Evolutionary conservation across 345 rosid genomes (phyloP), one percentile per base, ranked within the genome.

Genomic region (Angophora floribunda): DNA sequence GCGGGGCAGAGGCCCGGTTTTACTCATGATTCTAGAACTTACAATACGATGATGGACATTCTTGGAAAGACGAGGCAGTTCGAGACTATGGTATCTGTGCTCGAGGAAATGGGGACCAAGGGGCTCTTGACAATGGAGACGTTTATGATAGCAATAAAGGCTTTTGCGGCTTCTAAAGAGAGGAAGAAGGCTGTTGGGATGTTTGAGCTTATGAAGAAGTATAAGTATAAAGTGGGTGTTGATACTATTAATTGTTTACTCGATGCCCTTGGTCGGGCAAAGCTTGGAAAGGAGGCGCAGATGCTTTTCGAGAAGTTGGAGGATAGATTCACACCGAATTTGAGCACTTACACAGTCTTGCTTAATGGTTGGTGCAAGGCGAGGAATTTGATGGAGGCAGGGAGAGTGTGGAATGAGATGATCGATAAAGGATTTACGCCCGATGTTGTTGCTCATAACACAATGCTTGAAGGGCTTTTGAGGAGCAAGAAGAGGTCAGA

Each of bases 141-240:
- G 4, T 97, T 96, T 92, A 89, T 88, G 80, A 96, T 95, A 49
- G 95, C 96, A 6, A 95, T 96, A 80, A 94, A 93, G 87, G 97
- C 96, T 86, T 97, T 98, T 87, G 99, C 97, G 52, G 96, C 97
- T 70, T 95, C 98, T 0, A 97, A 95, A 89, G 99, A 98, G 96
- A 95, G 98, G 93, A 95, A 95, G 92, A 98, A 98, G 90, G 96
- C 97, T 32, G 95, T 97, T 86, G 97, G 95, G 52, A 90, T 98
- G 65, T 95, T 98, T 86, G 97, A 98, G 92, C 87, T 98, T 93
- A 97, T 98, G 99, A 98, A 96, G 93, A 96, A 94, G 93, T 89
- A 96, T 67, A 95, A 94, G 86, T 95, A 92, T 88, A 90, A 92
- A 59, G 95, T 91, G 3, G 98, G 95, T n/a, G 96, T 91, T 1